Conservation (phyloP, 371 early-diverging fungal species). For the Phascolomyces articulosus region DNA sequence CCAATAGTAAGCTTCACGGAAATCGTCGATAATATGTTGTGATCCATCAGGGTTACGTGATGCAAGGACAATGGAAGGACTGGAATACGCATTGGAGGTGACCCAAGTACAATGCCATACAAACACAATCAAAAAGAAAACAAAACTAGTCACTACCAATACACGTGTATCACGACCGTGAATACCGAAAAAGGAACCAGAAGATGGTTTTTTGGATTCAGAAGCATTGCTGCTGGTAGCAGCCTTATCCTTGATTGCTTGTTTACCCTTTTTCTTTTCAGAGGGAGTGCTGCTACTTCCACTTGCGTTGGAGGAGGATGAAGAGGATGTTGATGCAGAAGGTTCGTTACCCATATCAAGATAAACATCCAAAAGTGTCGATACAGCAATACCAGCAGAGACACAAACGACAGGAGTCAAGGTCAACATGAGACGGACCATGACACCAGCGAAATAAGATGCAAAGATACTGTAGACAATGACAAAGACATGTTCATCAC, state of each 20-base stretch:
- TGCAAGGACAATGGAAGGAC: conserved; percentile 98
- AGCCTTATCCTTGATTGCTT: conserved; percentile 9
- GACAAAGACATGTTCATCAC: conserved; percentile 97
- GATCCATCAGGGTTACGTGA: conserved; percentile 85
- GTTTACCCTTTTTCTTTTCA: conserved; percentile 18
- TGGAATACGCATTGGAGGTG: conserved; percentile 96
- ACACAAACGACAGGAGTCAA: conserved; percentile 98
- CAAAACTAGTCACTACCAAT: conserved; percentile 58
- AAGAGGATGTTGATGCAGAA: background rate
- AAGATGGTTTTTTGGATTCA: conserved; percentile 22
- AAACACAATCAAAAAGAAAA: conserved; percentile 78
- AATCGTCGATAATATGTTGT: conserved; percentile 97
- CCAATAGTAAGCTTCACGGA: conserved; percentile 99
- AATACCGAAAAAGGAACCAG: conserved; percentile 42
- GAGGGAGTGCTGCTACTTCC: conserved; percentile 14
- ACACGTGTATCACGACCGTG: conserved; percentile 46
- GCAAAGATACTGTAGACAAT: conserved; percentile 94
- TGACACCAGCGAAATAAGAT: conserved; percentile 99
- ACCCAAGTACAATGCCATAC: conserved; percentile 98
- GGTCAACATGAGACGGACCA: conserved; percentile 98
- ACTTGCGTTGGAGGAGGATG: conserved; percentile 10
- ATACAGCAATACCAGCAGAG: conserved; percentile 89
- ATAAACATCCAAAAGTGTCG: conserved; percentile 83
- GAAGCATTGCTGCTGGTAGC: background rate
- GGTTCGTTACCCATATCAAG: conserved; percentile 45